Evolutionary conservation across 192 early-diverging fungal species (phyloP).

Genomic region (Gamsiella multidivaricata): DNA sequence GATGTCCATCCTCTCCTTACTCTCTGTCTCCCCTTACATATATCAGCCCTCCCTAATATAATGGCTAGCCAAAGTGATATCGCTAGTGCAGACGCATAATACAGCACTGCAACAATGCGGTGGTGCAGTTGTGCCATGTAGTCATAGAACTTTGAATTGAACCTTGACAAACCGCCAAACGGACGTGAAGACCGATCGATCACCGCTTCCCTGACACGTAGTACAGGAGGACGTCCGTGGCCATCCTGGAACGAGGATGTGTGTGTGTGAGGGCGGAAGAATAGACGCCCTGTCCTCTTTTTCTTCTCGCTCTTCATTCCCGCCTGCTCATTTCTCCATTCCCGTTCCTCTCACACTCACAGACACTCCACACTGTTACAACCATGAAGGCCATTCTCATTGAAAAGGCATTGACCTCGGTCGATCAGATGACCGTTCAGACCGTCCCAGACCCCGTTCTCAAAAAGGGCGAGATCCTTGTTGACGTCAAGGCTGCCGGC

Average conservation of each 20-base stretch:
- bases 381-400: slow-evolving; percentile 60
- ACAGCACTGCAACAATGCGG: too few species aligned
- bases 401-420: slow-evolving; percentile 65
- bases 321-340: not conserved
- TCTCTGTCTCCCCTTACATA: not conserved
- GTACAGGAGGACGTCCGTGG: not conserved
- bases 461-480: slow-evolving; percentile 69
- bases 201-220: not conserved
- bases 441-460: slow-evolving; percentile 69
- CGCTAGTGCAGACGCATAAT: not conserved
- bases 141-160: too few species aligned
- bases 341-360: not conserved
- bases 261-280: not conserved
- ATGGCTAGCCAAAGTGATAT: not conserved
- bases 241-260: not conserved
- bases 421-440: slow-evolving; percentile 65
- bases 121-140: too few species aligned
- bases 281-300: not conserved
- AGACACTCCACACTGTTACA: not conserved
- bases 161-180: slow-evolving; percentile 9
- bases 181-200: slow-evolving; percentile 25
- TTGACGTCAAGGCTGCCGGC: slow-evolving; percentile 73
- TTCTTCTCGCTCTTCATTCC: not conserved
- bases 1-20: not conserved
- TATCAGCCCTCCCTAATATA: not conserved